Base-by-base conservation (phyloP, 106 monocot species). In the Iris macrosiphon region DNA sequence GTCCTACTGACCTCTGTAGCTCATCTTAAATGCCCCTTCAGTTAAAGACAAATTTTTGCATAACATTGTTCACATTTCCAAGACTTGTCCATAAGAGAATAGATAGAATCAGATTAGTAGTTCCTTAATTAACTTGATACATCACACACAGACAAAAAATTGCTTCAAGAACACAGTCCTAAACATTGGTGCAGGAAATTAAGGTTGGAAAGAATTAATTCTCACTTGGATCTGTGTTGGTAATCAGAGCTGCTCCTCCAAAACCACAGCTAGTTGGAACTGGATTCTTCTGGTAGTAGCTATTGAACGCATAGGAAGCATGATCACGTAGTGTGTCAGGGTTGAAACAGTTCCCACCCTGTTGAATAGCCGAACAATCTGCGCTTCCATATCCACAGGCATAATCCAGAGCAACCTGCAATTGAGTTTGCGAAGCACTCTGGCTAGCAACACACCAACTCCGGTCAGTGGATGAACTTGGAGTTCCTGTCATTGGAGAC, bases 301-400 rank as follows among this genome's bases (percentile, higher is more conserved):
- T 63, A 63, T 86, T 86, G 82, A 86, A 85, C 4, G 91, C 91
- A 55, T 76, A 85, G 44, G 91, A 82, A 4, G 85, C 91, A 27
- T 92, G 91, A 60, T 82, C 82, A 4, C 64, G 61, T 40, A 79
- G 17, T 4, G 91, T 86, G 39, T 85, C 43, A 3, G 91, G 91
- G 51, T 72, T 63, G 38, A 45, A 86, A 52, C 91, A 92, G 73
- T 64, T 85, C n/a, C 82, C 82, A 7, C 85, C 82, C 0, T 39
- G 45, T 55, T 92, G 75, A 54, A 92, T 92, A 11, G 65, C 63
- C 0, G 85, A 79, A 33, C 91, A 92, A 64, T 92, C 91, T 9
- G 91, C 75, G 1, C 84, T 80, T 7, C 91, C 91, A 37, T 79
- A 82, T 10, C 91, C 90, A 30, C 90, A 91, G 11, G 90, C 82